Conservation (phyloP, 768 basidiomycete genomes). For the Aureoboletus auriporus region DNA sequence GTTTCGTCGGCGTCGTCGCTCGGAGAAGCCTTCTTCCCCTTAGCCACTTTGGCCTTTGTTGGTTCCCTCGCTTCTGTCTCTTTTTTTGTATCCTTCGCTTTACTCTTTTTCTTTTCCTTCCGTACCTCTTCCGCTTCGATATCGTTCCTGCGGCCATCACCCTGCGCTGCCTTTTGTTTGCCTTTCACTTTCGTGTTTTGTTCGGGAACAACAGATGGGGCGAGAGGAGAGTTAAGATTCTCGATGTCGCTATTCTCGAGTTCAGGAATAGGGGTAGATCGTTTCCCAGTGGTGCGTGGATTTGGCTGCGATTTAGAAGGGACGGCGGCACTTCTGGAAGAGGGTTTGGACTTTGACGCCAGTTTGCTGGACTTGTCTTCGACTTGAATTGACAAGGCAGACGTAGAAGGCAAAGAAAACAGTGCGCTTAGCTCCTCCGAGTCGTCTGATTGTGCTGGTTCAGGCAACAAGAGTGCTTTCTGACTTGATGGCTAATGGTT, state of each 20-base stretch:
- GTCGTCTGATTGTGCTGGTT: slow-evolving; percentile 14
- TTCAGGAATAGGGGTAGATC: slow-evolving; percentile 13
- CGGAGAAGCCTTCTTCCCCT: slow-evolving; percentile 20
- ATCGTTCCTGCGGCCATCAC: slow-evolving; percentile 15
- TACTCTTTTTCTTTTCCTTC: slow-evolving; percentile 26
- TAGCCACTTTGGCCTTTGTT: slow-evolving; percentile 25
- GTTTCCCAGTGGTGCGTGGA: slow-evolving; percentile 12
- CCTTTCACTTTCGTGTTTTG: slow-evolving; percentile 30
- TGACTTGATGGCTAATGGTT: slow-evolving; percentile 11
- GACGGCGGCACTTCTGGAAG: slow-evolving; percentile 13
- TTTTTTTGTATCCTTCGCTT: slow-evolving; percentile 16
- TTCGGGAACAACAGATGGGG: slow-evolving; percentile 16
- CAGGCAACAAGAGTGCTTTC: slow-evolving; percentile 4
- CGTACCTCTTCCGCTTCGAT: slow-evolving; percentile 19
- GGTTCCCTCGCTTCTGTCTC: slow-evolving; percentile 23
- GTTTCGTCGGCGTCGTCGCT: slow-evolving; percentile 16
- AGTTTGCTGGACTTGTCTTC: slow-evolving; percentile 17
- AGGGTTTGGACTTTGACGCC: slow-evolving; percentile 13
- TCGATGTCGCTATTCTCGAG: slow-evolving; percentile 31
- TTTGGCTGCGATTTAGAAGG: slow-evolving; percentile 24
- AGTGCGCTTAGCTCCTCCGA: slow-evolving; percentile 19
- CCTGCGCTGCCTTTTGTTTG: slow-evolving; percentile 35
- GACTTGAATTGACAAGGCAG: slow-evolving; percentile 5
- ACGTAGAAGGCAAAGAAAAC: slow-evolving; percentile 14
- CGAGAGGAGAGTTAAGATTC: slow-evolving; percentile 15